Evolutionary conservation across 176 grass and related monocot species (phyloP).

Genomic region (Triticum monococcum): DNA sequence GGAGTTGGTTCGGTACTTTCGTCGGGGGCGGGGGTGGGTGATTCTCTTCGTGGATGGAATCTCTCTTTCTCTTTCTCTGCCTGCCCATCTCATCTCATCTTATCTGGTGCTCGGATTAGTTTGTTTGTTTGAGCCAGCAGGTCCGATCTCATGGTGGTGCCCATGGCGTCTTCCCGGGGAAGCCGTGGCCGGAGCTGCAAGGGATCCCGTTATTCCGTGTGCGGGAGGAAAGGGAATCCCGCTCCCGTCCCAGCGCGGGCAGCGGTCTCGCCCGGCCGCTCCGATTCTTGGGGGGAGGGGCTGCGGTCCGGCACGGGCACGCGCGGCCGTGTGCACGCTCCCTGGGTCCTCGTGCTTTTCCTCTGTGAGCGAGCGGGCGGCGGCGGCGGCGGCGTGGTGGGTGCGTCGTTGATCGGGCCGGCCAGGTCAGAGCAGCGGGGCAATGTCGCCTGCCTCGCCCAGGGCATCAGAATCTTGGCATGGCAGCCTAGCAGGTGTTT

Average conservation of each 20-base stretch:
- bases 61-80: not conserved
- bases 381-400: not conserved
- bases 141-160: not conserved
- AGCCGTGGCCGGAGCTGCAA: not conserved
- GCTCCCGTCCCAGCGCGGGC: not conserved
- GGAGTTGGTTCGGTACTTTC: not conserved
- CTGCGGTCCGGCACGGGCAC: not conserved
- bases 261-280: not conserved
- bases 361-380: too few species aligned
- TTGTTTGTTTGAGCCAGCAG: too few species aligned
- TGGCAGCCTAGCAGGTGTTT: not conserved
- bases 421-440: not conserved
- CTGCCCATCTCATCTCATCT: not conserved
- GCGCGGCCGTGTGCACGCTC: not conserved
- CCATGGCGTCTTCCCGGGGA: not conserved
- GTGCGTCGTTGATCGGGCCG: not conserved
- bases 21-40: not conserved
- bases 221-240: not conserved
- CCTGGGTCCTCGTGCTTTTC: not conserved
- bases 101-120: not conserved
- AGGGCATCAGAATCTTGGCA: conserved; percentile 19
- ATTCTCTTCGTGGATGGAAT: not conserved
- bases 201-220: not conserved
- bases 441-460: not conserved
- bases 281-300: not conserved